Evolutionary conservation across 495 filamentous ascomycete genomes (phyloP).

Genomic region (Tuber aestivum): DNA sequence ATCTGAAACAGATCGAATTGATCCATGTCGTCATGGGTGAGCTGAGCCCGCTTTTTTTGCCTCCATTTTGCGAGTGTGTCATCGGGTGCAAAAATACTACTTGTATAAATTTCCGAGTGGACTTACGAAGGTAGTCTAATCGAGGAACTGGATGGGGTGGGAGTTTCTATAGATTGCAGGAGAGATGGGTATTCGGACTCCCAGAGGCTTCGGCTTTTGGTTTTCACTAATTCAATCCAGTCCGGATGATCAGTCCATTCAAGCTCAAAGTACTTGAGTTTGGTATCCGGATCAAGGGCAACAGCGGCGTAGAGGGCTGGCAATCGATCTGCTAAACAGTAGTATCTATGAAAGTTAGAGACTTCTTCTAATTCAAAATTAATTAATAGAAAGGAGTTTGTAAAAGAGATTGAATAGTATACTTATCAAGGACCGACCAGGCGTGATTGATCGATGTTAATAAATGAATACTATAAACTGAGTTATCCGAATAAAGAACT

Average conservation of each 20-base stretch:
- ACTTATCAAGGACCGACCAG: background rate
- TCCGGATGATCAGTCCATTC: background rate
- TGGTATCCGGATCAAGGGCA: background rate
- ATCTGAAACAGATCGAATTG: background rate
- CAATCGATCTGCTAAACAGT: background rate
- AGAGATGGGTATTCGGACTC: background rate
- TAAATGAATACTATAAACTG: background rate
- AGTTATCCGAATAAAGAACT: background rate
- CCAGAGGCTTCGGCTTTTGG: background rate
- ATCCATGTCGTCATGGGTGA: background rate
- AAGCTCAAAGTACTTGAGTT: background rate
- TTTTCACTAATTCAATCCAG: background rate
- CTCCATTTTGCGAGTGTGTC: background rate
- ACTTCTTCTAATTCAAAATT: no score
- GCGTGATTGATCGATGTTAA: background rate
- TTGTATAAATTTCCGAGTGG: background rate
- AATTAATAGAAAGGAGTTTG: background rate
- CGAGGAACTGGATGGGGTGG: background rate
- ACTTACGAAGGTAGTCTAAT: background rate
- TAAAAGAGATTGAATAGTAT: background rate
- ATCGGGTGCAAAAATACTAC: background rate
- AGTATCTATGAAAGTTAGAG: background rate
- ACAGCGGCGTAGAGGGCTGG: background rate
- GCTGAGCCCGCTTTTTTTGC: background rate
- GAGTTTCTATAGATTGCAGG: background rate